Evolutionary conservation across 2,329 filamentous ascomycete species (phyloP), one percentile per base, ranked within the genome.

Genomic region (Fusarium brachygibbosum): DNA sequence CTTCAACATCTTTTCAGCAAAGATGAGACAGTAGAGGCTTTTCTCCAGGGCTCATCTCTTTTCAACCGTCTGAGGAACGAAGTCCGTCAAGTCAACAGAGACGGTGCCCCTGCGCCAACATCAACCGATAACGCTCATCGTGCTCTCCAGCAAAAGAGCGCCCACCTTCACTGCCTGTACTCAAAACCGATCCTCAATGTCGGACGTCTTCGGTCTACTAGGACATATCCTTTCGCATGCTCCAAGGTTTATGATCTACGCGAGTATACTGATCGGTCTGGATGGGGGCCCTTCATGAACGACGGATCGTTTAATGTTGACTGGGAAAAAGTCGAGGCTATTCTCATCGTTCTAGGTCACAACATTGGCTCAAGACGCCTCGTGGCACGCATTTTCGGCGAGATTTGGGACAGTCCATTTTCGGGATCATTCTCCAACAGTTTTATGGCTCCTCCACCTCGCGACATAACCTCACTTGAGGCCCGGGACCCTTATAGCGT

Each of bases 291-390:
- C 0, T 94, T 93, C 72, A 80, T 85, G 73, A 81, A 86, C 50
- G 91, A 94, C 73, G 87, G 85, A 2, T 84, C 82, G 4, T 84
- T 83, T 53, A 78, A 79, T 7, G 89, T 93, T 0, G 91, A 95
- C 77, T 95, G 92, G 92, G 91, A 94, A 78, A 93, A 92, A 80
- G 80, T 94, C 13, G 92, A 94, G 78, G 89, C 90, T 11, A 86
- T 93, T 55, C 87, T 93, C 83, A 82, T 94, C 5, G 87, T 91
- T 3, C 78, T 94, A 5, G 86, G 86, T 5, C 84, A 86, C 74
- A 93, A 93, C 74, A 82, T 91, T 52, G 78, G 81, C 38, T 75
- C 78, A 12, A 85, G 87, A 68, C 79, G 82, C 14, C 76, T 84
- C 12, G 78, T 82, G 10, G 81, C 82, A 19, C 80, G 81, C 3